Evolutionary conservation across 257 asterid species (phyloP), one percentile per base, ranked within the genome.

Genomic region (Solanum tacnaense): DNA sequence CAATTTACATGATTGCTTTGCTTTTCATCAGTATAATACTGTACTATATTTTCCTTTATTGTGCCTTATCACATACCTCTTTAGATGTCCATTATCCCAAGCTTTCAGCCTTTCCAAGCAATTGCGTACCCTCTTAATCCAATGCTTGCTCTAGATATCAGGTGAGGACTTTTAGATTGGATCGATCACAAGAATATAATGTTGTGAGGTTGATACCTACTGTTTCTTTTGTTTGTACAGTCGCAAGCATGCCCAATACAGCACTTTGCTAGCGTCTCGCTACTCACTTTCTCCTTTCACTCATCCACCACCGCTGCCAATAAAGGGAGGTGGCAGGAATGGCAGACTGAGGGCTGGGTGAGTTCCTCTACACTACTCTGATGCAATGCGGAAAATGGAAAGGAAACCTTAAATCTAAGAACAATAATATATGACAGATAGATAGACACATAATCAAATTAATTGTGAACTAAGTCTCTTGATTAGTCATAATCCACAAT

Each of bases 51-150:
- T 67, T 60, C 23, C 68, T 65, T 60, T 78, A 3, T 16, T 74
- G 25, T 70, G 9, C 11, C n/a, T 49, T 36, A 11, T 41, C 31
- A 23, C n/a, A 5, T 35, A 41, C 73, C 39, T 36, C 68, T 87
- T 83, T 84, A 97, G 99, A 91, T 93, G 96, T 93, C 98, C 67
- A 92, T 97, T 88, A 93, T 97, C 86, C 99, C 99, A 25, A 95
- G 99, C 74, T 98, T 97, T 92, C 98, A 94, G 88, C 99, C 99
- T 86, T 96, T 97, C 91, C 98, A 95, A 92, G 99, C 99, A 34
- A 96, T 94, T 87, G 99, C 98, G 10, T 97, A 96, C 91, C 99
- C 99, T 65, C 98, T 97, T 89, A 98, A 75, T 36, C 39, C 39
- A 36, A 36, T 36, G 39, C 39, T 36, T 36, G 39, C 39, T 36